phyloP scores from a whole-genome alignment of 176 grass and related monocot genomes.

The Themeda triandra region DNA sequence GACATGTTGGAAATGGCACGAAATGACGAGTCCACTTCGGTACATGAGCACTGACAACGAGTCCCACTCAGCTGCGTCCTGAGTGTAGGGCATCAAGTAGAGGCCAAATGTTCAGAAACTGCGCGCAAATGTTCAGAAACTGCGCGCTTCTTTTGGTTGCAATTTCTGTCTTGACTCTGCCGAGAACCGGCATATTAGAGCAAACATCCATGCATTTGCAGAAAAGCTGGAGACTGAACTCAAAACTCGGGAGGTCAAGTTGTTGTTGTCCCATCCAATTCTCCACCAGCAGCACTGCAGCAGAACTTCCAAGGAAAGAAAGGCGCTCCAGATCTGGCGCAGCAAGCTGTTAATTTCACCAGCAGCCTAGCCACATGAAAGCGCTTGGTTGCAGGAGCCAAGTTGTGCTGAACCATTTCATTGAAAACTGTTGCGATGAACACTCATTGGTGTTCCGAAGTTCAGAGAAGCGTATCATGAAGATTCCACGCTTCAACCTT shows the following conservation, averaged over 20 bases:
- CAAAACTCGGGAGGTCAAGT: not conserved
- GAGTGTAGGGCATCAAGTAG: no score
- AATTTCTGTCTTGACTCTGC: not conserved
- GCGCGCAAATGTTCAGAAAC: not conserved
- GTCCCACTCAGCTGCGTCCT: not conserved
- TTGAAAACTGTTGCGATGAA: not conserved
- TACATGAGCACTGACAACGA: not conserved
- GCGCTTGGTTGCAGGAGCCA: not conserved
- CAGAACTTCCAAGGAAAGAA: constrained; percentile 35
- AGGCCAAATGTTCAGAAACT: not conserved
- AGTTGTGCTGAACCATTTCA: not conserved
- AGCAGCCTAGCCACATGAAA: not conserved
- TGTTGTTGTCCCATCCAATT: not conserved
- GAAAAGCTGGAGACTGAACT: not conserved
- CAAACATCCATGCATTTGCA: not conserved
- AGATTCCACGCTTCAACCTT: constrained; percentile 22
- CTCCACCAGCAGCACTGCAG: constrained; percentile 2
- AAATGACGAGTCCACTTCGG: not conserved
- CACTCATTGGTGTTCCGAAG: not conserved
- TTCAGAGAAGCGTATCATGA: not conserved
- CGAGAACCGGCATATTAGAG: not conserved
- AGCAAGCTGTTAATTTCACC: not conserved
- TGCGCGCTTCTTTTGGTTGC: not conserved
- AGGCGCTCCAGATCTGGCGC: not conserved
- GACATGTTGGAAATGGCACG: not conserved